Evolutionary conservation across 192 early-diverging fungal species (phyloP), one percentile per base, ranked within the genome.

Genomic region (Backusella macrospora): DNA sequence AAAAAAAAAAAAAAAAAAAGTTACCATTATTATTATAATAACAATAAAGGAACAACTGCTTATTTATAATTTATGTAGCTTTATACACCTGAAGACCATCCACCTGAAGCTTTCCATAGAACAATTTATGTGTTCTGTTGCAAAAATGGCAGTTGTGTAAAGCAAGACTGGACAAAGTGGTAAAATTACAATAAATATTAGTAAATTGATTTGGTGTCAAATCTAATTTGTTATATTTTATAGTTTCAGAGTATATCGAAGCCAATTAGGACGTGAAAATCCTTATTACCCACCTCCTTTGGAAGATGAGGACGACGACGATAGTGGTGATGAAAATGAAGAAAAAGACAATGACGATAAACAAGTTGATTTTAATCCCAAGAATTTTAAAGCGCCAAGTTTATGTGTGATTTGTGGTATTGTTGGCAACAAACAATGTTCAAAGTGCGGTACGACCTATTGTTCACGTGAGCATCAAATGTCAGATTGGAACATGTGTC

Each of bases 81-180:
- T 6, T 99, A 96, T 71, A 94, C 96, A 1, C 96, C 98, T 10
- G 96, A 99, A 71, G 95, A 99, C 77, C 84, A 90, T 23, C 91
- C 93, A 0, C 73, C 76, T 0, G 90, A 94, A 73, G 96, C 98
- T 4, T 98, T 92, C 75, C 96, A 97, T 75, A 89, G 98, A 46
- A 90, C 90, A 68, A 78, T 98, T 8, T 98, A 97, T 73, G 86
- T 99, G 5, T 99, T 98, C 77, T 89, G 91, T 77, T 99, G 98
- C 83, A 93, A 92, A 71, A 91, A 90, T 40, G 96, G 96, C 26
- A 67, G 78, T 1, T 99, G 98, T 80, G 92, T 96, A 70, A 84
- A 81, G 46, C 79, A 81, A 29, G 68, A 81, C 2, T 85, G 87
- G 81, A 75, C 65, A 37, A 82, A 86, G 73, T 84, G 90, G 83